Base-by-base conservation (phyloP, 192 early-diverging fungal genomes). In the Lobosporangium transversale region DNA sequence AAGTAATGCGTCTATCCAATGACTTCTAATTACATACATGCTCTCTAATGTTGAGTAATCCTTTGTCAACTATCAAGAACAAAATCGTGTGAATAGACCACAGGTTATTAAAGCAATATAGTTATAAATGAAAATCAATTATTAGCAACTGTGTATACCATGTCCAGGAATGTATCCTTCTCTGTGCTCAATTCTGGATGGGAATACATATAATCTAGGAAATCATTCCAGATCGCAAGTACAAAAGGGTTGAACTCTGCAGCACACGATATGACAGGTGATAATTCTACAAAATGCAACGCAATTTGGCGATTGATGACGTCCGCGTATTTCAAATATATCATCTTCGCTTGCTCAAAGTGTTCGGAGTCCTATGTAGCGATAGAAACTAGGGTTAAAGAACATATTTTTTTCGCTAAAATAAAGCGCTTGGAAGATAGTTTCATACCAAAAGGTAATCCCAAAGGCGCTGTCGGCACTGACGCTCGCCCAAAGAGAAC, bases 1-100 rank as follows among this genome's bases (percentile, higher is more conserved):
- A n/a, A n/a, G n/a, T n/a, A n/a, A n/a, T n/a, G n/a, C n/a, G n/a
- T n/a, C n/a, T n/a, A n/a, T n/a, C n/a, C n/a, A n/a, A n/a, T n/a
- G n/a, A n/a, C n/a, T n/a, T n/a, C n/a, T n/a, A 21, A 1, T 4
- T 24, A 58, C 70, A 53, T 76, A 84, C 82, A 84, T 68, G 32
- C 37, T 60, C n/a, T 63, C 42, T 14, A 82, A 57, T 9, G 79
- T 65, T 5, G 69, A 45, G 33, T 52, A 58, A 42, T 70, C 62
- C 21, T n/a, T 55, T 14, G 70, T 52, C 27, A 82, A 42, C 68
- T 80, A 51, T 42, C 18, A 44, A 36, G 9, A 53, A 11, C 8
- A 30, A 1, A 29, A 40, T 42, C 18, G 54, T 18, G 10, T 14
- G 24, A 53, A 29, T 53, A 30, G 12, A 4, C 27, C 37, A 10